Evolutionary conservation across 306 rosid species (phyloP).

Genomic region (Hylodesmum podocarpum): DNA sequence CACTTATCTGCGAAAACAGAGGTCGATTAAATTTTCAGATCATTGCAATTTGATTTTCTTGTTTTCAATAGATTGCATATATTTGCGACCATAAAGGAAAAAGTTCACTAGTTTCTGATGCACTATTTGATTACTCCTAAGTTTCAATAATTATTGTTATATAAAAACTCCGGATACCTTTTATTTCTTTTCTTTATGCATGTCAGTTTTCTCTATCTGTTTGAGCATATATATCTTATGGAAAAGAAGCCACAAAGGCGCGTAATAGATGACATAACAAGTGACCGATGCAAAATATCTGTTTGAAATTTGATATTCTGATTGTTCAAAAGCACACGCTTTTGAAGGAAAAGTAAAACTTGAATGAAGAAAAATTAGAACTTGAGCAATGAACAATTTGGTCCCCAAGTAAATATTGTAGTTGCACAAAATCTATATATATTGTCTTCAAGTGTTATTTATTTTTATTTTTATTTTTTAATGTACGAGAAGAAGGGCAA

Average conservation of each 20-base stretch:
- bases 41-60: neutral
- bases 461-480: no score
- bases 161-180: neutral
- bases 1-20: neutral
- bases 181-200: neutral
- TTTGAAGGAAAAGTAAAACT: neutral
- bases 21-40: neutral
- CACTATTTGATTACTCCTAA: neutral
- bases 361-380: neutral
- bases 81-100: neutral
- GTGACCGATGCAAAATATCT: neutral
- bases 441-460: neutral
- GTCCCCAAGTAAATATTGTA: neutral
- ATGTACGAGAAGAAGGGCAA: neutral
- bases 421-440: neutral
- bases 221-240: neutral
- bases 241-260: slow-evolving; percentile 8
- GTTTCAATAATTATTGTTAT: slow-evolving; percentile 9
- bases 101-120: neutral
- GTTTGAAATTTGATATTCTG: neutral
- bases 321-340: neutral
- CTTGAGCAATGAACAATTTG: neutral
- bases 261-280: neutral
- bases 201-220: neutral
- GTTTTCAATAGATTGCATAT: neutral